Conservation (phyloP, 495 filamentous ascomycete genomes). For the Podospora comata region DNA sequence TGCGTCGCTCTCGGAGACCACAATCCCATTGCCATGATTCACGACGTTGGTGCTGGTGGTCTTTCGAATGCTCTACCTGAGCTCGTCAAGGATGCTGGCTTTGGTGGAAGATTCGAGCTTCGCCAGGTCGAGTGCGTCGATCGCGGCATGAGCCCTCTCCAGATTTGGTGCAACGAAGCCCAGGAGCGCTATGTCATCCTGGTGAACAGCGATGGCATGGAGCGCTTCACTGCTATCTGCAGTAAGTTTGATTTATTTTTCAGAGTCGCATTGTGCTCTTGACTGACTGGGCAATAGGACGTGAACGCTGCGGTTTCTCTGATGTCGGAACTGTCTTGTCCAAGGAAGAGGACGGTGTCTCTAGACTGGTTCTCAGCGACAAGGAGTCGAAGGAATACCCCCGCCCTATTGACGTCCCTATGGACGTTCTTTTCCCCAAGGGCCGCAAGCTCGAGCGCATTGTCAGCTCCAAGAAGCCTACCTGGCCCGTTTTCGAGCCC, state of each 20-base stretch:
- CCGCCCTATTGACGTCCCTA: slow-evolving; percentile 82
- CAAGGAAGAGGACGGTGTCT: slow-evolving; percentile 56
- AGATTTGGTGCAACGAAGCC: slow-evolving; percentile 97
- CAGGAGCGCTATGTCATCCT: slow-evolving; percentile 93
- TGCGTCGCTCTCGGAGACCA: slow-evolving; percentile 77
- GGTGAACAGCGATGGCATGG: slow-evolving; percentile 72
- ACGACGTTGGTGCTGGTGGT: slow-evolving; percentile 94
- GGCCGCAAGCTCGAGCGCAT: slow-evolving; percentile 77
- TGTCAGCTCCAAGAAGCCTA: slow-evolving; percentile 69
- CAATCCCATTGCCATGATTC: slow-evolving; percentile 92
- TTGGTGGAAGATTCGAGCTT: slow-evolving; percentile 86
- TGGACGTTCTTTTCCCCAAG: slow-evolving; percentile 90
- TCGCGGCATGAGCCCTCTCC: slow-evolving; percentile 83
- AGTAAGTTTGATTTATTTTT: slow-evolving; percentile 38
- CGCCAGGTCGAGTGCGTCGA: slow-evolving; percentile 89
- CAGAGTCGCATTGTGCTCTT: not conserved
- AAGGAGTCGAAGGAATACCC: slow-evolving; percentile 73
- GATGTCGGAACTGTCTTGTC: slow-evolving; percentile 79
- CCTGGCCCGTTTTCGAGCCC: slow-evolving; percentile 69
- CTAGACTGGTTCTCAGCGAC: slow-evolving; percentile 76
- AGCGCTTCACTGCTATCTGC: slow-evolving; percentile 79
- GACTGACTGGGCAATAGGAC: slow-evolving; percentile 32
- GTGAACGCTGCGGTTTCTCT: slow-evolving; percentile 92
- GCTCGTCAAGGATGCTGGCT: slow-evolving; percentile 83
- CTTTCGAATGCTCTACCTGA: slow-evolving; percentile 86